Conservation (phyloP, 169 alveolate species). For the Plasmodium gaboni region DNA sequence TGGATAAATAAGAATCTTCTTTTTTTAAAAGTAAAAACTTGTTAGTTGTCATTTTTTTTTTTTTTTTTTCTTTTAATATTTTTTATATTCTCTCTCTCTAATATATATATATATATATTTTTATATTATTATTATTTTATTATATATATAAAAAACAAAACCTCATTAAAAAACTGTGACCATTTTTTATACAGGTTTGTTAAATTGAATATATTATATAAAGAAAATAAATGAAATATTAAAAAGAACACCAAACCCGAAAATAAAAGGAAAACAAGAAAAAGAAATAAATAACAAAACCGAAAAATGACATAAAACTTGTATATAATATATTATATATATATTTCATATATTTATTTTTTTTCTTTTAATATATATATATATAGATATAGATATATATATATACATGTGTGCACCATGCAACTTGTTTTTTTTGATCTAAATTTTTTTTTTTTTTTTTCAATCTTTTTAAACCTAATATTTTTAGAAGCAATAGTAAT, state of each 20-base stretch:
- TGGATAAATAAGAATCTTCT: slow-evolving; percentile 57
- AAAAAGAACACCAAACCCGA: too few relatives aligned
- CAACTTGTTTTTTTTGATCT: background rate
- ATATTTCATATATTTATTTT: too few relatives aligned
- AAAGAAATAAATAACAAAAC: background rate
- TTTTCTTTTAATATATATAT: too few relatives aligned
- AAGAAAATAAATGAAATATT: too few relatives aligned
- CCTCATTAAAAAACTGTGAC: too few relatives aligned
- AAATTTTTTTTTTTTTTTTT: background rate
- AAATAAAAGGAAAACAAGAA: background rate
- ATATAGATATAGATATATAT: too few relatives aligned
- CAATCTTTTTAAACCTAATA: background rate
- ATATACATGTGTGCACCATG: slow-evolving; percentile 13
- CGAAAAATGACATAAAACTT: background rate
- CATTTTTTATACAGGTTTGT: too few relatives aligned
- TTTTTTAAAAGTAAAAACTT: slow-evolving; percentile 30
- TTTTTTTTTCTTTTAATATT: slow-evolving; percentile 6
- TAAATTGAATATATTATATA: too few relatives aligned
- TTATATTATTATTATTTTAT: background rate
- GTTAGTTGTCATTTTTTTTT: slow-evolving; percentile 46
- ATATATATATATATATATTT: background rate
- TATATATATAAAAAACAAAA: too few relatives aligned
- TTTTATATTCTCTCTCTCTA: background rate
- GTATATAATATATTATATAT: background rate
- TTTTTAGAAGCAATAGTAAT: background rate